Conservation (phyloP, 495 filamentous ascomycete genomes). For the Aspergillus olivimuriae region DNA sequence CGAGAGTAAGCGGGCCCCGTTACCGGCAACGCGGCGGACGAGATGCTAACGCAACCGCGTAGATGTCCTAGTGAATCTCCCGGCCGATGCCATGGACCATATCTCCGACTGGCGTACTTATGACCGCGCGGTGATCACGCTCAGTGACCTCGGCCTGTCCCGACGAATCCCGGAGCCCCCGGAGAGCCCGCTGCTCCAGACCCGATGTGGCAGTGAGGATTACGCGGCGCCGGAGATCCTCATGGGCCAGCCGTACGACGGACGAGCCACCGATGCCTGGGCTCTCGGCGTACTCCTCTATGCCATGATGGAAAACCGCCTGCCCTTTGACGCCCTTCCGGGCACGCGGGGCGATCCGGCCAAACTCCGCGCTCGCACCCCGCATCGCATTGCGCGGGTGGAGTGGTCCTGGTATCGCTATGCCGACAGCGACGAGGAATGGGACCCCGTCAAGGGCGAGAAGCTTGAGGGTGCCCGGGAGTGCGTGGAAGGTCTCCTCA, state of each 20-base stretch:
- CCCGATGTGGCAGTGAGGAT: constrained; percentile 90
- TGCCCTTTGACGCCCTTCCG: constrained; percentile 86
- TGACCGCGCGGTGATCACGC: constrained; percentile 73
- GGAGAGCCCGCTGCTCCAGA: constrained; percentile 67
- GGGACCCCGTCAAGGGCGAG: constrained; percentile 50
- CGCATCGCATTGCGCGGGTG: constrained; percentile 86
- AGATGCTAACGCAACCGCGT: constrained; percentile 20
- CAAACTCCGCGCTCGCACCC: constrained; percentile 65
- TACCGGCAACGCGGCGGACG: not conserved
- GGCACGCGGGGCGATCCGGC: constrained; percentile 63
- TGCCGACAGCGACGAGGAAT: constrained; percentile 67
- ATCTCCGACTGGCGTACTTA: constrained; percentile 61
- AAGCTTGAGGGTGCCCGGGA: constrained; percentile 67
- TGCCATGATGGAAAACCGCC: constrained; percentile 81
- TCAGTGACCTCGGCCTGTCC: constrained; percentile 91
- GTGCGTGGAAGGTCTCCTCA: constrained; percentile 76
- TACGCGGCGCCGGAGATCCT: constrained; percentile 96
- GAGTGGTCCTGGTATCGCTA: constrained; percentile 93
- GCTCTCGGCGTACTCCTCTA: constrained; percentile 90
- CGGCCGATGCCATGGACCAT: constrained; percentile 44
- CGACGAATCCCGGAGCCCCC: constrained; percentile 69
- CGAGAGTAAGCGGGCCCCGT: constrained; percentile 63
- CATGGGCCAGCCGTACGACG: constrained; percentile 92
- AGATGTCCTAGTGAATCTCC: constrained; percentile 90
- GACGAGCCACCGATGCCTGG: constrained; percentile 89